Conservation (phyloP, 1,284 basidiomycete species). For the Peniophora sp. region DNA sequence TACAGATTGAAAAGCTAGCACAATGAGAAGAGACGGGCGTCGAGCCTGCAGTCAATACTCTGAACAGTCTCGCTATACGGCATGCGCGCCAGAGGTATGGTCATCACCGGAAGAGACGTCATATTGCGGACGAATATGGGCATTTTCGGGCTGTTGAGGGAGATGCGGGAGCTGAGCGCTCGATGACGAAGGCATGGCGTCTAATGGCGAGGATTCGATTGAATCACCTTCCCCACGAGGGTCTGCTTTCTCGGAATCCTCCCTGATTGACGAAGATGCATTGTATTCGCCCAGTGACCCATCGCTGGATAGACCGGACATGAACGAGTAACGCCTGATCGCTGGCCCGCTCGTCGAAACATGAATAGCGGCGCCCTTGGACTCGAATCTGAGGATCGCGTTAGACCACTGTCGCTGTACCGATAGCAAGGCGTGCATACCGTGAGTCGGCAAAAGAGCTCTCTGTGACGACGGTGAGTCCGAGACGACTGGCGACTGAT, state of each 20-base stretch:
- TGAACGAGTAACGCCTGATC: background rate
- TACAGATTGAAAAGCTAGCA: background rate
- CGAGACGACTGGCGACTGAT: conserved; percentile 6
- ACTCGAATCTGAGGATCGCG: background rate
- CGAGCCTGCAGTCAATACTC: background rate
- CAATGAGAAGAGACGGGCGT: background rate
- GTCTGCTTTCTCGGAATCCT: background rate
- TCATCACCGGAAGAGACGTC: background rate
- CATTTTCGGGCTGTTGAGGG: background rate
- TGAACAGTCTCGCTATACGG: too few species aligned
- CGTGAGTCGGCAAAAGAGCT: background rate
- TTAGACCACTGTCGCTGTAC: background rate
- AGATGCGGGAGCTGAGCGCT: background rate
- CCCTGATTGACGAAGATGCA: background rate
- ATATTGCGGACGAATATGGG: background rate
- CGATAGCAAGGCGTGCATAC: background rate
- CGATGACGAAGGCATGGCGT: background rate
- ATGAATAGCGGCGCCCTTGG: background rate
- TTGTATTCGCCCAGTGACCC: background rate
- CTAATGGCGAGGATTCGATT: background rate
- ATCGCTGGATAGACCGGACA: background rate
- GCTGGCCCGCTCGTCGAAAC: background rate
- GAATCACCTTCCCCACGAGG: background rate
- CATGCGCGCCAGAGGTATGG: background rate
- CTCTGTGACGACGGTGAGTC: background rate